phyloP scores from a whole-genome alignment of 805 yeast genomes.

The Saccharomyces kudriavzevii region DNA sequence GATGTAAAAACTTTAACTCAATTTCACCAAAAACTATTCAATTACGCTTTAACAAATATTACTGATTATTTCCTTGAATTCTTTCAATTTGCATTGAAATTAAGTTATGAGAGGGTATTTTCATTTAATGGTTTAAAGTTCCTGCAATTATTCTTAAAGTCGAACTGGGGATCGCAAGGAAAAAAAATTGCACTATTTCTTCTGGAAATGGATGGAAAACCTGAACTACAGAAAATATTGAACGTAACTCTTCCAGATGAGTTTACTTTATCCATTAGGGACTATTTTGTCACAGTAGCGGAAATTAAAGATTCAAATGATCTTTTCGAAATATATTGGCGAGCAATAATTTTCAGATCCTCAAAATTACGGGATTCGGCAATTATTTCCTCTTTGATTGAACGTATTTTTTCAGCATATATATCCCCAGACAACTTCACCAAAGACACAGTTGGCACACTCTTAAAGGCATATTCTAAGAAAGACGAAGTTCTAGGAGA shows the following conservation, averaged over 20 bases:
- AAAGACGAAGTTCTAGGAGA: constrained; percentile 14
- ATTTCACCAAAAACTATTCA: constrained; percentile 38
- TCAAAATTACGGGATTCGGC: constrained; percentile 26
- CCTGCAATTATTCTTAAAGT: constrained; percentile 42
- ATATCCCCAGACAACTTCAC: constrained; percentile 21
- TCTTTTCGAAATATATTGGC: constrained; percentile 45
- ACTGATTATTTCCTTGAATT: constrained; percentile 42
- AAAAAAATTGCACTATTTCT: constrained; percentile 38
- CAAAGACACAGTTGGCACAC: constrained; percentile 37
- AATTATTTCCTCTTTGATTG: not conserved
- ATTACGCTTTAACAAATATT: constrained; percentile 32
- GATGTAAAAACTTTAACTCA: constrained; percentile 41
- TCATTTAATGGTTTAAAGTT: constrained; percentile 36
- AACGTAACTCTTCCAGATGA: constrained; percentile 24
- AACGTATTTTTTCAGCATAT: constrained; percentile 1
- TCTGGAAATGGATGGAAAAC: constrained; percentile 30
- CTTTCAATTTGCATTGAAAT: constrained; percentile 28
- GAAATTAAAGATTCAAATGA: constrained; percentile 6
- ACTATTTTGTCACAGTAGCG: not conserved
- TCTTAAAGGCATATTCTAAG: constrained; percentile 30
- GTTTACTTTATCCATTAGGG: constrained; percentile 7
- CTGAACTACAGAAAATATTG: constrained; percentile 29
- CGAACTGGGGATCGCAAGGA: constrained; percentile 32
- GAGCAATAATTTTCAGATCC: constrained; percentile 36
- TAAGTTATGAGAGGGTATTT: constrained; percentile 38